These are phyloP conservation scores for Eucalyptus erythrocorys DNA, from an alignment of 345 rosid species.

Conservation along the genomic window DNA sequence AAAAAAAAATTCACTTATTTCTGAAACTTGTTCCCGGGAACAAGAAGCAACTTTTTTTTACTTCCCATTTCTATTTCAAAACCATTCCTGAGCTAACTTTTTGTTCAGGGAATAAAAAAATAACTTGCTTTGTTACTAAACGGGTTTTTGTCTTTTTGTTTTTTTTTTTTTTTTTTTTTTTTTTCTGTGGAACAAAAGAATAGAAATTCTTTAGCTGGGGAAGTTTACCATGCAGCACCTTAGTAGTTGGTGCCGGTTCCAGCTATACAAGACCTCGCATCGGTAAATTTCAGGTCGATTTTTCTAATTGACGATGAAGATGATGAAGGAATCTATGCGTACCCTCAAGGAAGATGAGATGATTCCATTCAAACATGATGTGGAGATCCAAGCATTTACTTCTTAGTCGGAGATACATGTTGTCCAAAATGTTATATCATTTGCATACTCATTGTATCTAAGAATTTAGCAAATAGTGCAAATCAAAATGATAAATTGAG, in stretches of 20 bases:
- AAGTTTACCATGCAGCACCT: too few relatives aligned
- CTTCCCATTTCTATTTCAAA: too few relatives aligned
- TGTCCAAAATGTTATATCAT: neutral
- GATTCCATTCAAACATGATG: neutral
- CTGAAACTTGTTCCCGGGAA: too few relatives aligned
- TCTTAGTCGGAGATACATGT: neutral
- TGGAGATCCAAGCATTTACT: neutral
- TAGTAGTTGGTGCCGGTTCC: conserved; percentile 22
- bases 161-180: too few relatives aligned
- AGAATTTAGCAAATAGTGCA: neutral
- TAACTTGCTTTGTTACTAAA: too few relatives aligned
- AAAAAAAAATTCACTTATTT: too few relatives aligned
- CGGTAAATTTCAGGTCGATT: conserved; percentile 4
- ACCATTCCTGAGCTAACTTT: too few relatives aligned
- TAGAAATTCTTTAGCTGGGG: too few relatives aligned
- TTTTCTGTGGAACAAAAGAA: too few relatives aligned
- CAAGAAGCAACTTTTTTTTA: too few relatives aligned
- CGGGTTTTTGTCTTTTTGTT: too few relatives aligned
- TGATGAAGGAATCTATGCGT: conserved; percentile 28
- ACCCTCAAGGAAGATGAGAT: conserved; percentile 5
- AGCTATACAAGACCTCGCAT: conserved; percentile 13
- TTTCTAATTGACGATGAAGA: conserved; percentile 19
- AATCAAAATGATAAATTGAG: neutral
- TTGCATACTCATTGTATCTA: neutral
- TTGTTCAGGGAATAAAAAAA: too few relatives aligned